Evolutionary conservation across 768 basidiomycete species (phyloP).

Genomic region (Stropharia rugosoannulata): DNA sequence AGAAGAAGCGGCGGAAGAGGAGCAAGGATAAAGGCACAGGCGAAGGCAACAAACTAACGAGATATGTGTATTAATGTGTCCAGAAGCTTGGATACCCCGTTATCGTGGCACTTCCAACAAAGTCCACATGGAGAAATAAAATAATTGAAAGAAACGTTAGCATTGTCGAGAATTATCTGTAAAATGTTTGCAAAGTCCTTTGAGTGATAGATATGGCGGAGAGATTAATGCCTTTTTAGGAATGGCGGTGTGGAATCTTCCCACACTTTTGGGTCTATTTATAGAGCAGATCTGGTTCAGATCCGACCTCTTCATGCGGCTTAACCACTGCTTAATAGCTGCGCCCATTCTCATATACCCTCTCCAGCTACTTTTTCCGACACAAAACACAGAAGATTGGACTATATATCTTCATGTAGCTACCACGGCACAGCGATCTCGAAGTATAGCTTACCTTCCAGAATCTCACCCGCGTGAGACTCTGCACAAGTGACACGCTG

Average conservation of each 20-base stretch:
- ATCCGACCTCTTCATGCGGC: too few species aligned
- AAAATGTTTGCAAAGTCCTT: neutral
- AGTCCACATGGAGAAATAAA: constrained; percentile 4
- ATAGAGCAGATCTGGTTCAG: too few species aligned
- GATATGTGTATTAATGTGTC: neutral
- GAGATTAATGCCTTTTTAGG: too few species aligned
- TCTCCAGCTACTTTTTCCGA: too few species aligned
- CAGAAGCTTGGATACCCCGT: neutral
- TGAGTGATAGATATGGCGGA: too few species aligned
- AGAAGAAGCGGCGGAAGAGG: neutral
- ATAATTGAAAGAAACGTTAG: neutral
- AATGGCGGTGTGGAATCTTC: too few species aligned
- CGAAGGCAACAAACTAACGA: neutral
- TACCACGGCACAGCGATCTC: neutral
- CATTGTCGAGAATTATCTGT: neutral
- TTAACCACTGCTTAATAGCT: too few species aligned
- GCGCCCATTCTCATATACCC: too few species aligned
- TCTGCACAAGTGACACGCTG: neutral
- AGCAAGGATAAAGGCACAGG: neutral
- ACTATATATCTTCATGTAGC: neutral
- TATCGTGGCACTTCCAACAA: neutral
- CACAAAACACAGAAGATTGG: neutral
- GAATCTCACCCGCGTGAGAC: neutral
- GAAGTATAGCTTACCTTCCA: too few species aligned
- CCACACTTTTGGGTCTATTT: too few species aligned